These are phyloP conservation scores for Auriscalpium vulgare DNA, from an alignment of 768 basidiomycete species.

Conservation along the genomic window DNA sequence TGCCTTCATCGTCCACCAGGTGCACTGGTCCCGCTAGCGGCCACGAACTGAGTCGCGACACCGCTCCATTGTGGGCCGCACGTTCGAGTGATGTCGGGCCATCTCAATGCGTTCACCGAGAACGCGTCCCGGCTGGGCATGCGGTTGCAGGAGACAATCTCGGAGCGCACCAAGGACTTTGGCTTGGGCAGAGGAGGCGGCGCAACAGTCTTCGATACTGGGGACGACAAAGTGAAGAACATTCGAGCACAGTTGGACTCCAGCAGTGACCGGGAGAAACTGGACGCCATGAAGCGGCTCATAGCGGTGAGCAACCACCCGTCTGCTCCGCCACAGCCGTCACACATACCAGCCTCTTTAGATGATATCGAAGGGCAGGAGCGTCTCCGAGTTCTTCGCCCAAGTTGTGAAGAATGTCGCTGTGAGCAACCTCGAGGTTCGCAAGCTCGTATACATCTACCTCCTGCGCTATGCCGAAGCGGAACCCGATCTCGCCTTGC, in stretches of 20 bases:
- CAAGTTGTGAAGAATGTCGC: slow-evolving; percentile 97
- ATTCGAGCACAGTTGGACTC: slow-evolving; percentile 85
- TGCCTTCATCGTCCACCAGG: too few species aligned
- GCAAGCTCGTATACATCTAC: slow-evolving; percentile 97
- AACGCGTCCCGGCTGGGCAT: slow-evolving; percentile 79
- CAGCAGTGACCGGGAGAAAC: slow-evolving; percentile 79
- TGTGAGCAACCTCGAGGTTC: slow-evolving; percentile 84
- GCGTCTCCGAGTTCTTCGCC: slow-evolving; percentile 90
- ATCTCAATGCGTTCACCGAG: slow-evolving; percentile 48
- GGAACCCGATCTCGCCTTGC: slow-evolving; percentile 89
- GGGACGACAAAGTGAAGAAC: slow-evolving; percentile 78
- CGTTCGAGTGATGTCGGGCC: slow-evolving; percentile 14
- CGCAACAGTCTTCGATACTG: slow-evolving; percentile 54
- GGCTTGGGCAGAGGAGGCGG: slow-evolving; percentile 46
- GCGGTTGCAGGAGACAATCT: slow-evolving; percentile 77
- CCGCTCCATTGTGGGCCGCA: too few species aligned
- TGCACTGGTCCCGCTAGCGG: too few species aligned
- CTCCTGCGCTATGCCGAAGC: slow-evolving; percentile 88
- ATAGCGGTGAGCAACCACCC: slow-evolving; percentile 62
- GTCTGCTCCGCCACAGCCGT: neutral
- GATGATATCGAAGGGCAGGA: slow-evolving; percentile 89
- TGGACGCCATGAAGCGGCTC: slow-evolving; percentile 92
- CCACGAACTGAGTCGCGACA: too few species aligned
- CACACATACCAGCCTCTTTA: slow-evolving; percentile 23
- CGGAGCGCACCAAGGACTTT: slow-evolving; percentile 73